Evolutionary conservation across 1,284 basidiomycete species (phyloP), one percentile per base, ranked within the genome.

Genomic region (Mycena citricolor): DNA sequence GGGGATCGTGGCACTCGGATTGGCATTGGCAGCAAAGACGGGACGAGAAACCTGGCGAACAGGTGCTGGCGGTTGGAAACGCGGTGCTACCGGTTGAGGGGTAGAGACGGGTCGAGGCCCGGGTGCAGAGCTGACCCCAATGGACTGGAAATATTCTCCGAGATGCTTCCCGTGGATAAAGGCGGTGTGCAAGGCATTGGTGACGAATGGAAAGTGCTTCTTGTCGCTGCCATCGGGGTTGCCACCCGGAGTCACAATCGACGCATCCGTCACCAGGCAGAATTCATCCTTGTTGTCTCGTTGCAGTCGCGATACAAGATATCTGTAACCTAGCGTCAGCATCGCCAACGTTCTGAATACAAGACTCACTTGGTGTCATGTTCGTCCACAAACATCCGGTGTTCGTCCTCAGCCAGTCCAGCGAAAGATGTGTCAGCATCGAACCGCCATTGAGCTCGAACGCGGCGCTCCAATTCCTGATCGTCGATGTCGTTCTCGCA

Each of bases 301-400:
- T 12, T 30, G n/a, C 32, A 45, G 14, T 29, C 40, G 46, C 11
- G 8, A 23, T 7, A 40, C 5, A 5, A 46, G 39, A 24, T 43
- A 49, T 16, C 51, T 49, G 16, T 29, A 25, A 28, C 16, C 4
- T 20, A 5, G 17, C 5, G 23, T 45, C 13, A 36, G 31, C 8
- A 32, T 16, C 7, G 12, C 8, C 11, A 8, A 5, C 16, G 4
- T 6, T 12, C 28, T 5, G 8, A 3, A 5, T 26, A 20, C 24
- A 40, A 48, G 22, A 66, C 75, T 36, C 62, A 85, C 80, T 68
- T 74, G 11, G 75, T 59, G 45, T 79, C 74, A 51, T 73, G 86
- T 51, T 90, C 87, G 55, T 90, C 85, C 7, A 89, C 61, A 17
- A 90, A 64, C 0, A 76, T 60, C 6, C 86, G 71, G 56, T 81